Conservation (phyloP, 148 eudicot genomes). For the Agrostemma githago region DNA sequence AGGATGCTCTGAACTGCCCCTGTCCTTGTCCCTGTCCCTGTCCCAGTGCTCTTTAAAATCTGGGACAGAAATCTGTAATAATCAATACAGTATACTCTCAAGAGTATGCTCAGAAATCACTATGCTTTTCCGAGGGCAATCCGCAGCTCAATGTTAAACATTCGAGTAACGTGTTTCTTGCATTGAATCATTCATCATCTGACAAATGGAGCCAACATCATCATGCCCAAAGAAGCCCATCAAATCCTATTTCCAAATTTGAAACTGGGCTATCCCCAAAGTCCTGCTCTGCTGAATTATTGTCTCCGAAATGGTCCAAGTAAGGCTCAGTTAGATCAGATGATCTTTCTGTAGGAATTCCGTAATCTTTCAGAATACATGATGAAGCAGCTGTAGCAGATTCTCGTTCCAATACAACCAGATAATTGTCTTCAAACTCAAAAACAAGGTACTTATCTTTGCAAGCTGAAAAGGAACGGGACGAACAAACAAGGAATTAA, state of each 20-base stretch:
- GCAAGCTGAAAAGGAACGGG: conserved; percentile 52
- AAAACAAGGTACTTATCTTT: conserved; percentile 73
- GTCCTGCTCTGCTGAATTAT: conserved; percentile 31
- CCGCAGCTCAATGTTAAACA: neutral
- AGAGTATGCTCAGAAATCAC: neutral
- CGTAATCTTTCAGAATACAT: conserved; percentile 73
- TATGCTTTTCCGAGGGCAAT: neutral
- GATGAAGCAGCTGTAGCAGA: conserved; percentile 65
- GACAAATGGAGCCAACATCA: conserved; percentile 4
- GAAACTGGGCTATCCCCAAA: conserved; percentile 66
- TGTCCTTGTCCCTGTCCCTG: too few relatives aligned
- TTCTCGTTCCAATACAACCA: conserved; percentile 68
- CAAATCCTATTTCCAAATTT: conserved; percentile 56
- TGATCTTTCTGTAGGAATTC: conserved; percentile 89
- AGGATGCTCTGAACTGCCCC: neutral
- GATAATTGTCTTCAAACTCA: conserved; percentile 88
- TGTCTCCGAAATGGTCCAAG: conserved; percentile 36
- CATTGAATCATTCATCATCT: conserved; percentile 1
- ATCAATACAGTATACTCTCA: neutral
- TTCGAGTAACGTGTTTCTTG: neutral
- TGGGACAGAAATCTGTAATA: conserved; percentile 6
- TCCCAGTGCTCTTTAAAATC: conserved; percentile 24
- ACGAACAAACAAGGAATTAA: neutral
- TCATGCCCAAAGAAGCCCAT: conserved; percentile 80
- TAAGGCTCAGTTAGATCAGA: conserved; percentile 76